phyloP scores from a whole-genome alignment of 1,284 basidiomycete genomes.

The Malassezia japonica region DNA sequence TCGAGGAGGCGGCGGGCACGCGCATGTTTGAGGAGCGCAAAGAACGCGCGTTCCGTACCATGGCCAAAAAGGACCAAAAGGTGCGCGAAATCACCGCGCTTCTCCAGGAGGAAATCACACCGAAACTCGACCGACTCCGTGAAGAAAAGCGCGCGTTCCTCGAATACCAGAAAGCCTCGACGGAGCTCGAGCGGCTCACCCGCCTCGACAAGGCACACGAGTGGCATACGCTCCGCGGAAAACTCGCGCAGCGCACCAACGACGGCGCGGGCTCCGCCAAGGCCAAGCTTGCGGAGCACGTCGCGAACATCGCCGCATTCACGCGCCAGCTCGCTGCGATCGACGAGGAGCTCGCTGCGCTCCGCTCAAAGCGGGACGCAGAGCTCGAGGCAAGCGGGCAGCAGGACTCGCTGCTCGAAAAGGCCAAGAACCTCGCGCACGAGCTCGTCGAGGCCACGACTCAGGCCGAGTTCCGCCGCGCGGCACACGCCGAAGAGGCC shows the following conservation, averaged over 20 bases:
- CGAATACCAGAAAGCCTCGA: slow-evolving; percentile 77
- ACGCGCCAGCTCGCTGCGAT: slow-evolving; percentile 47
- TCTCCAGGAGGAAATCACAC: slow-evolving; percentile 79
- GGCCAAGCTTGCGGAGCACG: slow-evolving; percentile 37
- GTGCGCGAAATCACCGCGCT: slow-evolving; percentile 66
- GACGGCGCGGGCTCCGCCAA: slow-evolving; percentile 43
- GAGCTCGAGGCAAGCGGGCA: slow-evolving; percentile 48
- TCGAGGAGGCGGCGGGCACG: slow-evolving; percentile 96
- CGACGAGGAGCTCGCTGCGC: slow-evolving; percentile 53
- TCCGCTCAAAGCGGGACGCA: slow-evolving; percentile 54
- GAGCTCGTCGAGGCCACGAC: slow-evolving; percentile 76
- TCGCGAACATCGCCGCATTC: slow-evolving; percentile 46
- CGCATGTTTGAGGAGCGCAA: slow-evolving; percentile 99
- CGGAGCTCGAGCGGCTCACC: slow-evolving; percentile 80
- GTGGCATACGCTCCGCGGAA: slow-evolving; percentile 55
- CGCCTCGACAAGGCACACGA: slow-evolving; percentile 79
- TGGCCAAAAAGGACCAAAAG: slow-evolving; percentile 94
- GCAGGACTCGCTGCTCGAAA: slow-evolving; percentile 64
- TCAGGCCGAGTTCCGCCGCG: slow-evolving; percentile 72
- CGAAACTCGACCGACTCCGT: slow-evolving; percentile 83
- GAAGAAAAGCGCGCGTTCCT: slow-evolving; percentile 82
- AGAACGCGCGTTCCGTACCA: slow-evolving; percentile 91
- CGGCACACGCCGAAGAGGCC: slow-evolving; percentile 70
- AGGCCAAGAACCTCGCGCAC: slow-evolving; percentile 69
- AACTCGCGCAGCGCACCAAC: slow-evolving; percentile 49